Percentiles rank a stretch among this genome's conserved stretches.
These are phyloP conservation scores for Glarea lozoyensis DNA, from an alignment of 495 filamentous ascomycete genomes.

Conservation along the genomic window DNA sequence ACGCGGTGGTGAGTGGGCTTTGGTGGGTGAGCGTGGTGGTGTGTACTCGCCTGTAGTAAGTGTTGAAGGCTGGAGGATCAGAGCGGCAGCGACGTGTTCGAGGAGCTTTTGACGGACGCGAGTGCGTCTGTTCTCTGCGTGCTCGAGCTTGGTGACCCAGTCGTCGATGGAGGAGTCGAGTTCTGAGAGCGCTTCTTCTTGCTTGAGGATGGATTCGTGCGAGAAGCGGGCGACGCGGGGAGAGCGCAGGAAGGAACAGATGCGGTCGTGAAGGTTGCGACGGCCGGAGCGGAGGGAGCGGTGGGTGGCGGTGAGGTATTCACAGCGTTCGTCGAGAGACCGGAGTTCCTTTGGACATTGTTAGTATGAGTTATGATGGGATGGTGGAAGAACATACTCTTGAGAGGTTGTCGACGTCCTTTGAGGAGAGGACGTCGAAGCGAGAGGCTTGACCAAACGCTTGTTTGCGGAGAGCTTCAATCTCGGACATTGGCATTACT, in stretches of 20 bases:
- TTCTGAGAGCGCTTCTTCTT: constrained; percentile 64
- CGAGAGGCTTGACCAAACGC: constrained; percentile 53
- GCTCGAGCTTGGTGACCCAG: constrained; percentile 64
- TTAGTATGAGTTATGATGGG: constrained; percentile 2
- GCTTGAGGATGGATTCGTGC: constrained; percentile 59
- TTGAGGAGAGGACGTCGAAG: constrained; percentile 58
- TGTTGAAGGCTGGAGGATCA: constrained; percentile 21
- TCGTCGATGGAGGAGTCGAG: constrained; percentile 67
- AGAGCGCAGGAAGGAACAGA: constrained; percentile 58
- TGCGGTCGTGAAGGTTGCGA: constrained; percentile 57
- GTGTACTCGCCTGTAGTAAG: constrained; percentile 11
- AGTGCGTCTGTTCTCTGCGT: constrained; percentile 63
- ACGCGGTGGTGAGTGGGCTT: constrained; percentile 6
- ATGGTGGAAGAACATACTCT: constrained; percentile 32
- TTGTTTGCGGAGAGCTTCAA: constrained; percentile 47
- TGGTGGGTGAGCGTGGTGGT: constrained; percentile 18
- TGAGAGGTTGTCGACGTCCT: constrained; percentile 58
- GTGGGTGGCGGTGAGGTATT: constrained; percentile 63
- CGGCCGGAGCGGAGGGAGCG: constrained; percentile 57
- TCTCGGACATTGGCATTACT: constrained; percentile 38
- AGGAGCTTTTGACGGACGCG: constrained; percentile 67
- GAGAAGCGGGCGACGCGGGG: constrained; percentile 55
- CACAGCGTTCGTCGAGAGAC: constrained; percentile 59
- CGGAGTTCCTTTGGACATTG: constrained; percentile 46
- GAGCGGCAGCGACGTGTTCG: constrained; percentile 61